These are phyloP conservation scores for Theobroma cacao DNA, from an alignment of 345 rosid species.

Conservation along the genomic window DNA sequence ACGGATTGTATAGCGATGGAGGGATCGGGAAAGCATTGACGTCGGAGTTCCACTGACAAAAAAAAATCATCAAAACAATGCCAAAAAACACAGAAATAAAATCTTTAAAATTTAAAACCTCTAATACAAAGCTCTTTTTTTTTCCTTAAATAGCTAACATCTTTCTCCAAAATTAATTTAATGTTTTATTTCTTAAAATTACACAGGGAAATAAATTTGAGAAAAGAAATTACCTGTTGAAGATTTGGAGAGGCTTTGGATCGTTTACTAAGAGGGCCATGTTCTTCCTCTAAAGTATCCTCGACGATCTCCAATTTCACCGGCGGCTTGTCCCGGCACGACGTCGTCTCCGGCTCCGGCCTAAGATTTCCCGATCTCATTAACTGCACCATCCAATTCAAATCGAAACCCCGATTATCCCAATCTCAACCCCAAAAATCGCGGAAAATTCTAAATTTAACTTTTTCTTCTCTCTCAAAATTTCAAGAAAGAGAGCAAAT, in stretches of 20 bases:
- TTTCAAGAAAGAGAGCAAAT: conserved; percentile 10
- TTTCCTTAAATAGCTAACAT: not conserved
- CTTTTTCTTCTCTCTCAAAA: not conserved
- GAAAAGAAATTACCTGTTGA: conserved; percentile 29
- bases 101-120: not conserved
- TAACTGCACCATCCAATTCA: conserved; percentile 71
- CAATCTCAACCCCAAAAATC: not conserved
- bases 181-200: not conserved
- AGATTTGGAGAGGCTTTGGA: conserved; percentile 47
- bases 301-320: conserved; percentile 85
- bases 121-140: not conserved
- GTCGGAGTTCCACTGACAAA: conserved; percentile 57
- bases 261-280: conserved; percentile 71
- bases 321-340: conserved; percentile 49
- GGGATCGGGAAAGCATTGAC: conserved; percentile 47
- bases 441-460: not conserved
- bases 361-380: conserved; percentile 60
- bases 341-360: conserved; percentile 45
- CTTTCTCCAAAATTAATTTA: not conserved
- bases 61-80: conserved; percentile 1
- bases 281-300: conserved; percentile 68
- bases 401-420: not conserved
- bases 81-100: not conserved
- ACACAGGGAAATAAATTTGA: not conserved
- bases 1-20: conserved; percentile 72